Evolutionary conservation across 352 stramenopile genomes (phyloP).

Genomic region (Plasmopara halstedii): DNA sequence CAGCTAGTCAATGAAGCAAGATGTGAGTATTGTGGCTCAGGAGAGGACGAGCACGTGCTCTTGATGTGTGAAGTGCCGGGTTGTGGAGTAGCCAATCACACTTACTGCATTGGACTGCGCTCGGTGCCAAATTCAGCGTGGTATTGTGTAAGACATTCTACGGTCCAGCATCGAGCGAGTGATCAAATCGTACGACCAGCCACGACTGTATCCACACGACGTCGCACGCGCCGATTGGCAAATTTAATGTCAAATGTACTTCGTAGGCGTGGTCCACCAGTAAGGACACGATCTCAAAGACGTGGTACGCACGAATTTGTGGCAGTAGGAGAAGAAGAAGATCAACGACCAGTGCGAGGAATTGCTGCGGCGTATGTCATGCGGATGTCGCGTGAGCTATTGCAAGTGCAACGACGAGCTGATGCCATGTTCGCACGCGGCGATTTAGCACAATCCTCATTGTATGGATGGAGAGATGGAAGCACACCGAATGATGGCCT

Average conservation of each 20-base stretch:
- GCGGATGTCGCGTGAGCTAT: slow-evolving; percentile 72
- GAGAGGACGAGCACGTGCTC: slow-evolving; percentile 74
- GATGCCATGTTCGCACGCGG: slow-evolving; percentile 70
- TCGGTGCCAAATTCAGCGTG: slow-evolving; percentile 53
- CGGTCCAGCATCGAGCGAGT: slow-evolving; percentile 31
- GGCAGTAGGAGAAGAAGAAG: slow-evolving; percentile 19
- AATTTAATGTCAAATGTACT: slow-evolving; percentile 73
- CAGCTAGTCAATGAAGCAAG: slow-evolving; percentile 60
- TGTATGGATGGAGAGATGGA: slow-evolving; percentile 25
- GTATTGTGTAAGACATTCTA: slow-evolving; percentile 57
- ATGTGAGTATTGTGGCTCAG: slow-evolving; percentile 63
- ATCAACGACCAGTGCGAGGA: slow-evolving; percentile 42
- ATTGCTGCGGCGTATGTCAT: slow-evolving; percentile 58
- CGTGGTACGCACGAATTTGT: slow-evolving; percentile 17
- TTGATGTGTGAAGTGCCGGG: slow-evolving; percentile 62
- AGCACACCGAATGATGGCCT: slow-evolving; percentile 7
- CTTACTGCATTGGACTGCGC: slow-evolving; percentile 60
- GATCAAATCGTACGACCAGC: slow-evolving; percentile 47
- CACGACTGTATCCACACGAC: slow-evolving; percentile 53
- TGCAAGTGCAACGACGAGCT: slow-evolving; percentile 56
- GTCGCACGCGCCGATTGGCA: slow-evolving; percentile 52
- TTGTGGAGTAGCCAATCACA: slow-evolving; percentile 64
- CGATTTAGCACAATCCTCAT: slow-evolving; percentile 35
- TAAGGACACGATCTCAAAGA: slow-evolving; percentile 9
- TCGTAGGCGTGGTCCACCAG: slow-evolving; percentile 10